Base-by-base conservation (phyloP, 176 grass and related monocot genomes). In the Bothriochloa decipiens region DNA sequence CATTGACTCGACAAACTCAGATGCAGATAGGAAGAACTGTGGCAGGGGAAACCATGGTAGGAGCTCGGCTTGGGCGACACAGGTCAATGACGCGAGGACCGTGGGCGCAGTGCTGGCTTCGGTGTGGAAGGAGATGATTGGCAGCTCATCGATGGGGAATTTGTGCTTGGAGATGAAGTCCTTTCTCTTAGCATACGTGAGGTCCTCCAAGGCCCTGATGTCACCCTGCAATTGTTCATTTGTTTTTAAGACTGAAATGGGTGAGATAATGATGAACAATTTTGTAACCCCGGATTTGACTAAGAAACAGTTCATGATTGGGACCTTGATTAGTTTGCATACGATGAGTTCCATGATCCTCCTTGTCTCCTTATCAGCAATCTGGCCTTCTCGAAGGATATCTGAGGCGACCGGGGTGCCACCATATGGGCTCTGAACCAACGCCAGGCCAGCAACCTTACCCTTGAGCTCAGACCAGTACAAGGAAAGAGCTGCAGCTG, bases 341-440 rank as follows among this genome's bases (percentile, higher is more conserved):
- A 95, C 82, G 29, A 97, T 84, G 83, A 98, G 81, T 55, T 98
- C 92, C 95, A 91, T 92, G 53, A 97, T 89, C 50, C 86, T 92
- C 41, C 92, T 81, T 3, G 92, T 84, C 72, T 89, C 92, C 77
- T 87, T 89, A 77, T 92, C 90, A 73, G 92, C 95, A 12, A 97
- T 89, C 65, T 97, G 95, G 27, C 95, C 95, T 83, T 97, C 83
- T 43, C 92, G 84, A 27, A 97, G 92, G 68, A 97, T 92, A 80
- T 97, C 94, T 7, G 95, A 97, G 46, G 90, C 92, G 42, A 97
- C 29, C 0, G 95, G 92, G 36, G 89, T 94, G 78, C 95, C 95
- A 32, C 95, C 95, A 36, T 92, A 97, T 4, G 95, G 92, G 88
- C 95, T 94, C 73, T 97, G 95, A 84, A 97, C 91, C 42, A 97